Base-by-base conservation (phyloP, 1,139 yeast species). In the Hansenula lynferdii region DNA sequence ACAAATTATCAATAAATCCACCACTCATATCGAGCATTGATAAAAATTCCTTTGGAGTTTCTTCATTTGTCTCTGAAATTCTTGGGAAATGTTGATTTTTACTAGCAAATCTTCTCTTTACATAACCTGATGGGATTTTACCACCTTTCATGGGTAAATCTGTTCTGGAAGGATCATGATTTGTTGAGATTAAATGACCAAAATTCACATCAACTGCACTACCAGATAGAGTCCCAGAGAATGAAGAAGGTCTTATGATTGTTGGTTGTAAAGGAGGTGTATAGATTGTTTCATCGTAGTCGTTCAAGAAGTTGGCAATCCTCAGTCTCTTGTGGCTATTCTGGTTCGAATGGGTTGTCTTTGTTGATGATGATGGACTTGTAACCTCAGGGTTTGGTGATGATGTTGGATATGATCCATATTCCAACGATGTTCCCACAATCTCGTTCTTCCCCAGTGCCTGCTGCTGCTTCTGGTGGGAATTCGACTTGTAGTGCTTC, bases 11-110 rank as follows among this genome's bases (percentile, higher is more conserved):
- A 22, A 31, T 31, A 16, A 22, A 31, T 8, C 33, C 33, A 22
- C 33, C 33, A 31, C 33, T 31, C 33, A 31, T 31, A 31, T 31
- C 33, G 8, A 31, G 17, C 5, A 31, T 5, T 10, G 33, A 31
- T 12, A 31, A 31, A 22, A 31, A 31, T 16, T 22, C 33, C 15
- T 31, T 31, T 6, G 33, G 33, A 16, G 5, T 21, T 11, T 22
- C 33, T 7, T 31, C 33, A 19, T 19, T 12, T 7, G 12, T 9
- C 9, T 6, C 4, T 27, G 29, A 10, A 17, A 15, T 8, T 8
- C 7, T 14, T 27, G 10, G 4, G 8, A n/a, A 7, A 16, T 27
- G 19, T 14, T 30, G 4, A 9, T 15, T 8, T 14, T 29, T 29
- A 20, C 23, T 9, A 3, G 31, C 31, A 28, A 28, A 28, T 18